phyloP scores from a whole-genome alignment of 1,284 basidiomycete genomes.

The Chalciporus sp. region DNA sequence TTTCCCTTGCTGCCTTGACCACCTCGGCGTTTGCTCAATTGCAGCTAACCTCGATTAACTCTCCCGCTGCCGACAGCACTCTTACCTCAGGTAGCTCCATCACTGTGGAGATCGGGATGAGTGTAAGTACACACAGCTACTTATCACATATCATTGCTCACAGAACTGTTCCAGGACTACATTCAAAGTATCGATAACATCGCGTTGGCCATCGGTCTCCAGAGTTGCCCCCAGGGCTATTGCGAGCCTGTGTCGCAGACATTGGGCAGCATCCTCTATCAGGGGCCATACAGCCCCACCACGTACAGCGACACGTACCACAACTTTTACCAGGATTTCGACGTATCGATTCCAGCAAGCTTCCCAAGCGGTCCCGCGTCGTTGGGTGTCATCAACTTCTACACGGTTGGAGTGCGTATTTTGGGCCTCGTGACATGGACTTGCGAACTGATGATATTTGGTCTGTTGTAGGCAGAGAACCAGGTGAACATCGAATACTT shows the following conservation, averaged over 20 bases:
- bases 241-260: constrained; percentile 16
- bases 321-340: constrained; percentile 19
- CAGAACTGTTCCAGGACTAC: constrained; percentile 13
- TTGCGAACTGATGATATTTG: constrained; percentile 3
- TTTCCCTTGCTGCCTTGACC: constrained; percentile 17
- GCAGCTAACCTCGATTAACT: constrained; percentile 10
- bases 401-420: constrained; percentile 32
- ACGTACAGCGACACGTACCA: background rate
- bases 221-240: constrained; percentile 8
- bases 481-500: constrained; percentile 20
- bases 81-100: constrained; percentile 11
- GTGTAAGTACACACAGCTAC: constrained; percentile 10
- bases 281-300: constrained; percentile 19
- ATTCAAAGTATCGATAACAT: constrained; percentile 24
- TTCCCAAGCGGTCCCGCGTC: constrained; percentile 15
- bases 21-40: constrained; percentile 21
- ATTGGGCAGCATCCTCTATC: constrained; percentile 27
- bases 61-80: constrained; percentile 10
- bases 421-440: background rate
- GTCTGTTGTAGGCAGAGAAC: constrained; percentile 6
- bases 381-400: constrained; percentile 26
- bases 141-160: background rate
- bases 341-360: constrained; percentile 18
- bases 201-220: constrained; percentile 28
- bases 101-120: constrained; percentile 24